Base-by-base conservation (phyloP, 441 rosid species). In the Flueggea neowawraea region DNA sequence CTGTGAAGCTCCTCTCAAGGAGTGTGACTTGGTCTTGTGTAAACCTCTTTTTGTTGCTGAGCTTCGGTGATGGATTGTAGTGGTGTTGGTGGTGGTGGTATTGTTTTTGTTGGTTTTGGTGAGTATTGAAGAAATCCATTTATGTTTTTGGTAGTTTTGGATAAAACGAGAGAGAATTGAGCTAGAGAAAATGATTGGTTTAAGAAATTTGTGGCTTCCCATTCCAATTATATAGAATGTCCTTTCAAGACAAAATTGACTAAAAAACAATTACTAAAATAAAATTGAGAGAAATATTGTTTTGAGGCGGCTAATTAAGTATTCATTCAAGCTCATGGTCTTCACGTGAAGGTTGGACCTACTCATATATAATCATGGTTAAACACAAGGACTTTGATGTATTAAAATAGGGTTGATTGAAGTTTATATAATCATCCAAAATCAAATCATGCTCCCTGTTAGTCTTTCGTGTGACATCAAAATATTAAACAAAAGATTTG, bases 11-110 rank as follows among this genome's bases (percentile, higher is more conserved):
- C 41, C 74, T 86, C 78, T 92, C 96, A 17, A 89, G 52, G 28
- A 84, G 70, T 75, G 70, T 79, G 32, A 87, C 80, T 70, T 92
- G 98, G 10, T 87, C 93, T 60, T 79, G 75, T n/a, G 84, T 87
- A 54, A 92, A 76, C 81, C 91, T 83, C 78, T 76, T 87, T 33
- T 85, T 89, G 72, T 56, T 78, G 73, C 60, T 22, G 28, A 22
- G 48, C 33, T 17, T 52, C 16, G 56, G 39, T 32, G 76, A 48
- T 62, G 41, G 41, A 36, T 36, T 36, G 41, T 36, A 4, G 41
- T 36, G 41, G 41, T 79, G 45, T 11, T 53, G 60, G 16, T 53
- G 51, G 48, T 50, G n/a, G n/a, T n/a, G n/a, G n/a, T n/a, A n/a
- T n/a, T n/a, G n/a, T n/a, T n/a, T n/a, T n/a, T n/a, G 17, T 13